Conservation (phyloP, 2,329 filamentous ascomycete genomes). For the Ramichloridium luteum region DNA sequence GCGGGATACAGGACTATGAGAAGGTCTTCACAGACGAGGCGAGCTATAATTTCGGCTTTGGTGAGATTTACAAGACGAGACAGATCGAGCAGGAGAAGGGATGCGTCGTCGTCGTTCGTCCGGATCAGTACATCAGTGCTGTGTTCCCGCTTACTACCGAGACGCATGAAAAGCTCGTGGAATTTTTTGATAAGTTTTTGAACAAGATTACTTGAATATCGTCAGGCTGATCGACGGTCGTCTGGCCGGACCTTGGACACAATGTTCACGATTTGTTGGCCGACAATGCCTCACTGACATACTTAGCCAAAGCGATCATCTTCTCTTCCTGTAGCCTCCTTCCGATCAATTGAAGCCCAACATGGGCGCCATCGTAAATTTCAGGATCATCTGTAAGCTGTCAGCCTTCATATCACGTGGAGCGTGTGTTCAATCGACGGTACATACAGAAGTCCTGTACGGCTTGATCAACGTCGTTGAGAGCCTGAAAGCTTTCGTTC, state of each 20-base stretch:
- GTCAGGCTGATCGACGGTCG: no score
- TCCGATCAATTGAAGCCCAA: slow-evolving; percentile 26
- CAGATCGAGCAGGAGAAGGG: slow-evolving; percentile 46
- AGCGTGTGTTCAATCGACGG: no score
- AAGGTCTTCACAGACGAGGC: slow-evolving; percentile 37
- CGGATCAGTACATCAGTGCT: slow-evolving; percentile 52
- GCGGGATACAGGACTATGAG: slow-evolving; percentile 26
- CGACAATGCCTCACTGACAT: slow-evolving; percentile 17
- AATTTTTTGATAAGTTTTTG: slow-evolving; percentile 23
- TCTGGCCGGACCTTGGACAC: no score
- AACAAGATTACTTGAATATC: no score
- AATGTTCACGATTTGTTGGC: no score
- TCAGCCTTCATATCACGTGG: no score
- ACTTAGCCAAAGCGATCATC: slow-evolving; percentile 26
- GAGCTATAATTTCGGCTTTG: slow-evolving; percentile 27
- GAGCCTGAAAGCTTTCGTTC: slow-evolving; percentile 34
- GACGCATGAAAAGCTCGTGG: slow-evolving; percentile 11
- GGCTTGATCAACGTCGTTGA: slow-evolving; percentile 5
- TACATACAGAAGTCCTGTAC: background rate
- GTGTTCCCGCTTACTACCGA: slow-evolving; percentile 19
- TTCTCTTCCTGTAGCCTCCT: slow-evolving; percentile 27
- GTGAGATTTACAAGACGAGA: slow-evolving; percentile 42
- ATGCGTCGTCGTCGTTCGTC: slow-evolving; percentile 48
- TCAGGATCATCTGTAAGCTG: slow-evolving; percentile 27
- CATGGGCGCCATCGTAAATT: slow-evolving; percentile 26